Base-by-base conservation (phyloP, 352 stramenopile species). In the Phytophthora ohioensis region DNA sequence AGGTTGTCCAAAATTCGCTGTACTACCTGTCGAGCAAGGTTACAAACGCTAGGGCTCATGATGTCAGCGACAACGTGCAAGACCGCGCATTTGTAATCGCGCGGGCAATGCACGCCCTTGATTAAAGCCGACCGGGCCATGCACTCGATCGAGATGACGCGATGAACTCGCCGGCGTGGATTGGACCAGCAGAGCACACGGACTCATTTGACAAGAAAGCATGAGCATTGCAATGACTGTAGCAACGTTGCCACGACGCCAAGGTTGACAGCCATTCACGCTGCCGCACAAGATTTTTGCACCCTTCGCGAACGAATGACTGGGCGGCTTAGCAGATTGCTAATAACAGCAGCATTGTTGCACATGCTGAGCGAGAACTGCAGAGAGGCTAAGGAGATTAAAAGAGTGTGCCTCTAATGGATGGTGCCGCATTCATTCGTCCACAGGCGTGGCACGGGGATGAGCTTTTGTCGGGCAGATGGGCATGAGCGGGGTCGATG, bases 371-470 rank as follows among this genome's bases (percentile, higher is more conserved):
- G 41, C 1, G 13, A 27, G 41, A 46, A 46, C 6, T 8, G 0
- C 41, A 46, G 41, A 27, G 41, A 46, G 41, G 55, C 53, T 68
- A 55, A 56, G 13, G 36, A n/a, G 45, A 65, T 57, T 65, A 66
- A 58, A 36, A n/a, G 11, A 45, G 41, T 63, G 42, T 27, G 21
- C 21, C 21, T 27, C 21, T 27, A 27, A 27, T 27, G 21, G 21
- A 27, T 17, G 30, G 32, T 48, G 39, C 27, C 36, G 41, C 35
- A 54, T 58, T 48, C 64, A 67, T 71, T 71, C 64, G 64, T 71
- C 64, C 46, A 71, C 64, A 71, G 64, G 57, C 39, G 63, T 70
- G 46, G 38, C 51, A 69, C 61, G 10, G 61, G 30, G 63, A 70
- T 70, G 63, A 34, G 62, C 35, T 43, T 32, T 43, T 64, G 35